Conservation (phyloP, 2,329 filamentous ascomycete genomes). For the Elsinoe ampelina region DNA sequence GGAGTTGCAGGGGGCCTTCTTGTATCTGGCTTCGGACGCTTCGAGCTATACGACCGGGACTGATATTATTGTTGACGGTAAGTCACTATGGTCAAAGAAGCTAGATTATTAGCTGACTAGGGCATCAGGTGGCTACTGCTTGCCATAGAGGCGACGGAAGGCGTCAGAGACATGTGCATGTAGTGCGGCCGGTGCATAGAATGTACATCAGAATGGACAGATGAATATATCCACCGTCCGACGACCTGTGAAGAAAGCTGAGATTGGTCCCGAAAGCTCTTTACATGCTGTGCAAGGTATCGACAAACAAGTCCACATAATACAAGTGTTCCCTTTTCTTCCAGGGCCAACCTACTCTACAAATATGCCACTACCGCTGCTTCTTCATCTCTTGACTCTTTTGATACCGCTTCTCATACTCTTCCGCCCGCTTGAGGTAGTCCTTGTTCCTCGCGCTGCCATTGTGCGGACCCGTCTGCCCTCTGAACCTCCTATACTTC, state of each 20-base stretch:
- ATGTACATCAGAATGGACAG: no score
- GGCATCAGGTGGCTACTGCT: constrained; percentile 10
- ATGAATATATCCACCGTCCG: no score
- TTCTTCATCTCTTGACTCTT: constrained; percentile 13
- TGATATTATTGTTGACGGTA: constrained; percentile 62
- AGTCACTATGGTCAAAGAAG: constrained; percentile 38
- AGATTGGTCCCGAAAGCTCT: neutral
- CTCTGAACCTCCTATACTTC: constrained; percentile 1
- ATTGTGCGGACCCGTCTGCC: neutral
- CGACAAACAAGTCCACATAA: neutral
- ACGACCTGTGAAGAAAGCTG: neutral
- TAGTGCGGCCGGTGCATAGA: no score
- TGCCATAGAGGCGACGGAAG: neutral
- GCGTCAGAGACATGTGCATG: no score
- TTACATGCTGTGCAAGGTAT: constrained; percentile 3
- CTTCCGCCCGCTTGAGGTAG: constrained; percentile 15
- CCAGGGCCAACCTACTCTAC: neutral
- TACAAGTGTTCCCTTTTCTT: neutral
- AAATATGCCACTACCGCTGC: neutral
- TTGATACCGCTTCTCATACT: constrained; percentile 15
- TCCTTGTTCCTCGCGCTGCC: constrained; percentile 14
- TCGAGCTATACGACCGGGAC: constrained; percentile 69
- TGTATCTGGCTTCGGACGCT: constrained; percentile 74
- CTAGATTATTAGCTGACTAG: neutral
- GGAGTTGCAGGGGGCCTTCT: constrained; percentile 74